Percentiles rank a stretch among this genome's conserved stretches.
These are phyloP conservation scores for Viridothelium virens DNA, from an alignment of 495 filamentous ascomycete genomes.

Conservation along the genomic window DNA sequence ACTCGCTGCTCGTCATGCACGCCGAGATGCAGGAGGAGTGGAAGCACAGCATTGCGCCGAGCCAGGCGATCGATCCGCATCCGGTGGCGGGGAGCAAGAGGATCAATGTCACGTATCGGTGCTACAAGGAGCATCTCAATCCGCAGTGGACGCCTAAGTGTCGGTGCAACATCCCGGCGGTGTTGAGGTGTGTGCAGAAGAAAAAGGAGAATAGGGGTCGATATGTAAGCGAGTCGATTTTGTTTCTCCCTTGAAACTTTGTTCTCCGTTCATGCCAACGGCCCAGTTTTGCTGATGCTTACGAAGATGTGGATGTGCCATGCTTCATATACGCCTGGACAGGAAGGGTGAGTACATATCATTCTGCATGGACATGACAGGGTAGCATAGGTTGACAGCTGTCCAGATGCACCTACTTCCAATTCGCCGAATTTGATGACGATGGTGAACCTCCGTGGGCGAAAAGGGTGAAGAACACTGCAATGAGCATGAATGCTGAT, in stretches of 20 bases:
- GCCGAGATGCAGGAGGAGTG: constrained; percentile 80
- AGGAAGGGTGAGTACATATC: constrained; percentile 43
- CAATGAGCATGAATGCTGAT: background rate
- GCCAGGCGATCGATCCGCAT: constrained; percentile 69
- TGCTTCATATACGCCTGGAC: constrained; percentile 64
- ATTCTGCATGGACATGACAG: too few species aligned
- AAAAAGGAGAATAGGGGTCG: constrained; percentile 64
- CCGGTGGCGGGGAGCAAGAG: constrained; percentile 68
- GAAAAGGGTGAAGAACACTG: constrained; percentile 13
- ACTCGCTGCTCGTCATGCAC: constrained; percentile 89
- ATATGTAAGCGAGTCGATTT: constrained; percentile 39
- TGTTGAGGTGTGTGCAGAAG: constrained; percentile 71
- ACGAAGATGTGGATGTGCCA: constrained; percentile 81
- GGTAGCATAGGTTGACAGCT: too few species aligned
- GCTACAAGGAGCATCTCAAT: constrained; percentile 68
- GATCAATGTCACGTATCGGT: constrained; percentile 91
- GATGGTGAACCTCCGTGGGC: constrained; percentile 72
- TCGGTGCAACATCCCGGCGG: constrained; percentile 59
- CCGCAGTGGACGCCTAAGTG: constrained; percentile 60
- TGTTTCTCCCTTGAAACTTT: too few species aligned
- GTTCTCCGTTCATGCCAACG: too few species aligned
- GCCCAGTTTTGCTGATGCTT: background rate
- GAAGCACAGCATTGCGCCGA: constrained; percentile 69
- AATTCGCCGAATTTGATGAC: constrained; percentile 85
- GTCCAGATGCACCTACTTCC: constrained; percentile 62